Percentiles rank a stretch among this genome's conserved stretches.
These are phyloP conservation scores for Cercospora citrullina DNA, from an alignment of 2,329 filamentous ascomycete genomes.

Conservation along the genomic window DNA sequence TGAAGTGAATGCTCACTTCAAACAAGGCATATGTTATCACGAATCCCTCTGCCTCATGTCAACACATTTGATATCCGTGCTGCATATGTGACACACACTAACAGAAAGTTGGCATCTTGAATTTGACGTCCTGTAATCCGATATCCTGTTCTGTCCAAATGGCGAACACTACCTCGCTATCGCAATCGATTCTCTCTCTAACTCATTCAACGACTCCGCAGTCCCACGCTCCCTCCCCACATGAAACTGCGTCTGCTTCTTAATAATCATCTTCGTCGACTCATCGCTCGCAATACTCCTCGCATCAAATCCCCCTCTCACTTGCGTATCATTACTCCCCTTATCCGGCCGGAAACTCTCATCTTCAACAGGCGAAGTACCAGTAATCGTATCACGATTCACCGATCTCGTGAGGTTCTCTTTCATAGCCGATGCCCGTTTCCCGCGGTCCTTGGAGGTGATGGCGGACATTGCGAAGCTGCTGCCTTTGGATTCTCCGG, in stretches of 20 bases:
- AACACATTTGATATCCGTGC: too few relatives aligned
- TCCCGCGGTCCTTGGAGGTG: not conserved
- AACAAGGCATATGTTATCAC: not conserved
- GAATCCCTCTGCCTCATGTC: too few relatives aligned
- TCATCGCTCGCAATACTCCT: constrained; percentile 22
- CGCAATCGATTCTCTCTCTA: not conserved
- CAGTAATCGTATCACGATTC: not conserved
- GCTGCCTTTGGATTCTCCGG: constrained; percentile 9
- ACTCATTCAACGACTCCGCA: not conserved
- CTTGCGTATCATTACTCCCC: constrained; percentile 2
- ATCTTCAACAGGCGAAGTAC: not conserved
- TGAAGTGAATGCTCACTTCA: not conserved
- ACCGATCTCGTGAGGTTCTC: constrained; percentile 7
- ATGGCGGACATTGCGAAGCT: constrained; percentile 13
- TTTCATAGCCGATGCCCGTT: not conserved
- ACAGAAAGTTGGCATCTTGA: not conserved
- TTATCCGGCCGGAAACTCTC: constrained; percentile 9
- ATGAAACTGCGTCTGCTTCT: constrained; percentile 24
- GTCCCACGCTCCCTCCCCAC: constrained; percentile 3
- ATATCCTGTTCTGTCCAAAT: not conserved
- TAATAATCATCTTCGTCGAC: constrained; percentile 27
- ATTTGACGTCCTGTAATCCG: not conserved
- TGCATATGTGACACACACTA: not conserved
- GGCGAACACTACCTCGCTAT: not conserved
- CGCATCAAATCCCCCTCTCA: constrained; percentile 13